Evolutionary conservation across 2,329 filamentous ascomycete genomes (phyloP).

Genomic region (Xylaria sp.): DNA sequence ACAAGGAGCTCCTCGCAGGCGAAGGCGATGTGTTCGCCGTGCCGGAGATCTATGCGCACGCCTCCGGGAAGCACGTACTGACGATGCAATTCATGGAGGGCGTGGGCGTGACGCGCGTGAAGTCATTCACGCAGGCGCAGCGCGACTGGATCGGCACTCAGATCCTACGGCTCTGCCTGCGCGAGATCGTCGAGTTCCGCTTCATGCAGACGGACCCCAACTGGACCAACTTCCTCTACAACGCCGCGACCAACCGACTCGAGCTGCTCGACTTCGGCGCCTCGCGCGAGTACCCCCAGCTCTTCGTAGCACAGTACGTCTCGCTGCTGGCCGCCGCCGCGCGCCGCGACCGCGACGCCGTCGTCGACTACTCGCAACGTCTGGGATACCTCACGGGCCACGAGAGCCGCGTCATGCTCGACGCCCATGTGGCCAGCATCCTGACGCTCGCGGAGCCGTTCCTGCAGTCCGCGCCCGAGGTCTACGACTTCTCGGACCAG

Average conservation of each 20-base stretch:
- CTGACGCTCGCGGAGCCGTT: slow-evolving; percentile 95
- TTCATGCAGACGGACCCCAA: slow-evolving; percentile 99
- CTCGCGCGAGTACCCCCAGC: slow-evolving; percentile 82
- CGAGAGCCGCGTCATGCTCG: slow-evolving; percentile 86
- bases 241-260: slow-evolving; percentile 75
- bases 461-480: slow-evolving; percentile 75
- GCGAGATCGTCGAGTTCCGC: slow-evolving; percentile 92
- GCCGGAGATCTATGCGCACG: slow-evolving; percentile 80
- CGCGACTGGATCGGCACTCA: slow-evolving; percentile 97
- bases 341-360: slow-evolving; percentile 70
- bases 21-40: slow-evolving; percentile 81
- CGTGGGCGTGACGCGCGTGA: slow-evolving; percentile 82
- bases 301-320: slow-evolving; percentile 85
- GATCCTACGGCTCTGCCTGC: slow-evolving; percentile 88
- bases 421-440: slow-evolving; percentile 89
- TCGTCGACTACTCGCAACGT: slow-evolving; percentile 75
- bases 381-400: slow-evolving; percentile 93
- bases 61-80: slow-evolving; percentile 85
- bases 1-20: slow-evolving; percentile 79
- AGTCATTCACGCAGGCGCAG: slow-evolving; percentile 80
- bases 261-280: slow-evolving; percentile 97
- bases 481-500: slow-evolving; percentile 94
- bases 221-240: slow-evolving; percentile 99
- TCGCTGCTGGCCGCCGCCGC: slow-evolving; percentile 83
- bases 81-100: slow-evolving; percentile 95